Conservation (phyloP, 306 rosid species). For the Medicago ruthenica region DNA sequence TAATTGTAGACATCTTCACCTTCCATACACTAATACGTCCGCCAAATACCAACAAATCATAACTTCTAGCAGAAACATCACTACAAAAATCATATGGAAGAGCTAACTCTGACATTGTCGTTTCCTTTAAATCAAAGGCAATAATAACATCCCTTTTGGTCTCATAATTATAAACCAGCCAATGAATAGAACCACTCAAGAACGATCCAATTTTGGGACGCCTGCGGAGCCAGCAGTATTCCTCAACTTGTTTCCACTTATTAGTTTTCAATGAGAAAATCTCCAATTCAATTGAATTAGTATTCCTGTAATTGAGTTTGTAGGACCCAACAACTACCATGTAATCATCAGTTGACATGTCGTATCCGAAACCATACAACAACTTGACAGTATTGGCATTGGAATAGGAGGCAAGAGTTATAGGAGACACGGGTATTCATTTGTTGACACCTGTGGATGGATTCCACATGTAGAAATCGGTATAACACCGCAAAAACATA, state of each 20-base stretch:
- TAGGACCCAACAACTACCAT: not conserved
- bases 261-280: not conserved
- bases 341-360: slow-evolving; percentile 6
- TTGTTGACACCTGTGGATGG: not conserved
- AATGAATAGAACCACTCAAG: not conserved
- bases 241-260: slow-evolving; percentile 4
- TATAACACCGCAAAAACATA: not conserved
- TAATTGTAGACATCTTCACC: not conserved
- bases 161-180: too few relatives aligned
- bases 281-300: not conserved
- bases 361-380: slow-evolving; percentile 10
- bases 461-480: not conserved
- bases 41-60: not conserved
- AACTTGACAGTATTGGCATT: not conserved
- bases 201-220: not conserved
- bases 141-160: too few relatives aligned
- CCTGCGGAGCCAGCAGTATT: not conserved
- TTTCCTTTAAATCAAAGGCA: too few relatives aligned
- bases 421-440: not conserved
- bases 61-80: rapidly evolving
- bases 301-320: too few relatives aligned
- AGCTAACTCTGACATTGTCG: too few relatives aligned
- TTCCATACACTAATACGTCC: not conserved
- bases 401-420: not conserved
- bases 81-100: too few relatives aligned